Evolutionary conservation across 2,329 filamentous ascomycete genomes (phyloP), one percentile per base, ranked within the genome.

Genomic region (Diaporthe capsici): DNA sequence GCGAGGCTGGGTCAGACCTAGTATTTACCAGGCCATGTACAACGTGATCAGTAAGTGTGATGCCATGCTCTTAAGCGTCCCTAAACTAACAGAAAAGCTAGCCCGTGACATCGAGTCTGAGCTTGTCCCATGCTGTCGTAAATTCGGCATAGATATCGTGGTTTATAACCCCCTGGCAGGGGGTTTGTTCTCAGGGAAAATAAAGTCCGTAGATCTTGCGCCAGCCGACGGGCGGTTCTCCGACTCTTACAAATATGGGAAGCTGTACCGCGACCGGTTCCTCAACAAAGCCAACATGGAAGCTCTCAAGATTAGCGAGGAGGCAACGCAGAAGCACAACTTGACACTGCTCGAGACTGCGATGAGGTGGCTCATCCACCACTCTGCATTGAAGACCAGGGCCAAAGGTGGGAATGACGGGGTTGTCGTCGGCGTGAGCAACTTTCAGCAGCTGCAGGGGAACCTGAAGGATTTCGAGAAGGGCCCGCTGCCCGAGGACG

Each of bases 91-190:
- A 81, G 22, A 39, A 34, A 15, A 1, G 15, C 90, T 92, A 67
- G 92, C 89, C 5, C 87, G 92, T 61, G 87, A 87, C 39, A 89
- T 94, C 68, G 93, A 95, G 82, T 83, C 87, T 4, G 93, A 95
- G 81, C 85, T 94, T 37, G 87, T 94, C 51, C 90, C 90, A 1
- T 90, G 89, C 63, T 93, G 91, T 79, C 88, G 89, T 25, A 89
- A 92, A 57, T 94, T 94, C 80, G 92, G 92, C 1, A 86, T 95
- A 28, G 91, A 93, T 71, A 87, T 95, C 25, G 92, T 94, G 7
- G 84, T 93, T 61, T 94, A 94, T 84, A 95, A 94, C 81, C 93
- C 93, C 0, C 84, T 94, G 49, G 93, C 92, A 1, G 94, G 93
- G 10, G 94, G 94, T 1, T 82, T 95, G 10, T 92, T 95, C 81